These are phyloP conservation scores for Kluyveromyces sp. DNA, from an alignment of 1,139 yeast genomes.

Conservation along the genomic window DNA sequence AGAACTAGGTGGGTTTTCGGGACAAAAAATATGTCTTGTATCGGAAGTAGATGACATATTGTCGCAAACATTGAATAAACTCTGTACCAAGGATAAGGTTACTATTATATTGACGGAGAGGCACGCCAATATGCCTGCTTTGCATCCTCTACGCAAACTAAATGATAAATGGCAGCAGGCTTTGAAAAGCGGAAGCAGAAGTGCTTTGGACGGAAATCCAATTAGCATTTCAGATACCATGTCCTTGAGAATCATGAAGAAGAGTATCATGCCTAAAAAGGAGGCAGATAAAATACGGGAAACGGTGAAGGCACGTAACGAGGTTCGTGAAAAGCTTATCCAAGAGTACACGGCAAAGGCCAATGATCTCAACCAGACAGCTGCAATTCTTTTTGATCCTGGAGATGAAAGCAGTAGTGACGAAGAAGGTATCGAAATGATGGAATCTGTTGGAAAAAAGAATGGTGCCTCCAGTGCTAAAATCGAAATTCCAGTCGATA, in stretches of 20 bases:
- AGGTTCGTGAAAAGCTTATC: conserved; percentile 25
- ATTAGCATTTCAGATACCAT: conserved; percentile 16
- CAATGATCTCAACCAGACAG: conserved; percentile 9
- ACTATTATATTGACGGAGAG: conserved; percentile 72
- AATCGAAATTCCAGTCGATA: conserved; percentile 40
- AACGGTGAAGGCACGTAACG: conserved; percentile 36
- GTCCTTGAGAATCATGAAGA: conserved; percentile 11
- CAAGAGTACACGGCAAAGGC: conserved; percentile 15
- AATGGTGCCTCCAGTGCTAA: conserved; percentile 8
- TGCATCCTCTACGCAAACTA: conserved; percentile 27
- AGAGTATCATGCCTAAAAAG: conserved; percentile 40
- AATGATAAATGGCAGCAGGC: conserved; percentile 51
- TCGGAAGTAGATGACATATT: conserved; percentile 51
- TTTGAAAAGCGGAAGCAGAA: conserved; percentile 34
- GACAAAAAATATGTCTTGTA: conserved; percentile 79
- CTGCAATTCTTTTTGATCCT: conserved; percentile 7
- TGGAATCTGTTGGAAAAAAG: conserved; percentile 10
- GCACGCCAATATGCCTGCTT: conserved; percentile 7
- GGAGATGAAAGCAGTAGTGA: conserved; percentile 30
- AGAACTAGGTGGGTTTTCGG: conserved; percentile 48
- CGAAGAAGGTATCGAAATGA: conserved; percentile 30
- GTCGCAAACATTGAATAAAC: conserved; percentile 35
- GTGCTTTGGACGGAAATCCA: conserved; percentile 27
- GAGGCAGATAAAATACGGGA: conserved; percentile 45
- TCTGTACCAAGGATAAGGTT: conserved; percentile 59